Evolutionary conservation across 768 basidiomycete species (phyloP), one percentile per base, ranked within the genome.

Genomic region (Leccinum sublutescens): DNA sequence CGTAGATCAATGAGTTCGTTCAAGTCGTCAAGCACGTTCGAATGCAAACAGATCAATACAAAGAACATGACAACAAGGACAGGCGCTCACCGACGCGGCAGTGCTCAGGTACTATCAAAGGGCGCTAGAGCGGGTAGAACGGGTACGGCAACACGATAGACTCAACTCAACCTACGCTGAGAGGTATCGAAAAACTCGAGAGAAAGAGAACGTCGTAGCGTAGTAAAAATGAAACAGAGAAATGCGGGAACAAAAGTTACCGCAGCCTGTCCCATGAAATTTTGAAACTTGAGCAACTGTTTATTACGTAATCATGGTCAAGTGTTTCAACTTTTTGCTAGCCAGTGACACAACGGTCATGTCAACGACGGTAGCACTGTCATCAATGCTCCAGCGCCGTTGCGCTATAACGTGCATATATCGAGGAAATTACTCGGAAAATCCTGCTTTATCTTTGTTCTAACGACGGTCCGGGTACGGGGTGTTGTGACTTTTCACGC

Each of bases 11-110:
- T 60, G 56, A 33, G 61, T 62, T 62, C 65, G 68, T 51, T 51
- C 54, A 57, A 64, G 72, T 74, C 62, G 71, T 61, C 57, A 65
- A 49, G 61, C 54, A 67, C 61, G 67, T 74, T 73, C 52, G 45
- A 57, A 51, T 49, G 60, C 56, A 73, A 73, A 73, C 66, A 73
- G 48, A 63, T 68, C 73, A 73, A 74, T 10, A 75, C 73, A 74
- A 67, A 53, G 58, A 21, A 34, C 62, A 61, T 54, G 66, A 59
- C 56, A 47, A 61, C 64, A 56, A 62, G 51, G 52, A 15, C 17
- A 14, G 62, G 43, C 66, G 65, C 67, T 71, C 62, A 66, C 67
- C 23, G 47, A 29, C n/a, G n/a, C 29, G 29, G 29, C 33, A 33
- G 33, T 48, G 47, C 23, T 11, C 15, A 48, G 12, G 25, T 10